Evolutionary conservation across 192 early-diverging fungal species (phyloP), one percentile per base, ranked within the genome.

Genomic region (Radiomyces spectabilis): DNA sequence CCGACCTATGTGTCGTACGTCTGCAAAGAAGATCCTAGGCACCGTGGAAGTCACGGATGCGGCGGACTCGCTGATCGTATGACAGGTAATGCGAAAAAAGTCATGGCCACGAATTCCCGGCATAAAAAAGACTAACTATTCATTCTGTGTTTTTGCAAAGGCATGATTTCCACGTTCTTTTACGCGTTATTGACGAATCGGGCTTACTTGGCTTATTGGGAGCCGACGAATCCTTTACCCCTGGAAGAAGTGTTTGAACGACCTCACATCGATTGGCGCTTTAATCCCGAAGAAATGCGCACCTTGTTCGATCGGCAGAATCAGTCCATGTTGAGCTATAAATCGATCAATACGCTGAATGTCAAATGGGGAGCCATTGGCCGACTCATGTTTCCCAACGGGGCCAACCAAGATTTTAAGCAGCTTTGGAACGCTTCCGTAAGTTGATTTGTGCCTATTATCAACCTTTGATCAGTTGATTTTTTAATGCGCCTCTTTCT

Each of bases 161-260:
- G 68, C 24, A 71, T 71, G 59, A 47, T 66, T 33, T 71, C 69
- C 25, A 66, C 69, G 5, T 71, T 71, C 32, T 37, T 71, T 34
- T 66, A 55, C 15, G 63, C 69, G 3, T 30, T 71, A 8, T 16
- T 71, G 25, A 66, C 69, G 1, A 51, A 62, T 12, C 48, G 69
- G 31, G 59, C 55, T 2, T 71, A 62, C 21, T 57, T 66, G 5
- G 49, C 60, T 4, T 48, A 65, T 21, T 71, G 69, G 69, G 41
- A 54, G 16, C 44, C 41, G 29, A 37, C 31, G 18, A 52, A 65
- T 31, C 63, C 59, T 13, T 5, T 54, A 29, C 49, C 53, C 13
- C 30, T 71, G 15, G 63, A 71, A 41, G 22, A 43, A 18, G 38
- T 62, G 35, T 71, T 71, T 41, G 59, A 62, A 33, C 42, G 50